Evolutionary conservation across 108 stramenopile genomes (phyloP), one percentile per base, ranked within the genome.

Genomic region (Nannochloropsis salina): DNA sequence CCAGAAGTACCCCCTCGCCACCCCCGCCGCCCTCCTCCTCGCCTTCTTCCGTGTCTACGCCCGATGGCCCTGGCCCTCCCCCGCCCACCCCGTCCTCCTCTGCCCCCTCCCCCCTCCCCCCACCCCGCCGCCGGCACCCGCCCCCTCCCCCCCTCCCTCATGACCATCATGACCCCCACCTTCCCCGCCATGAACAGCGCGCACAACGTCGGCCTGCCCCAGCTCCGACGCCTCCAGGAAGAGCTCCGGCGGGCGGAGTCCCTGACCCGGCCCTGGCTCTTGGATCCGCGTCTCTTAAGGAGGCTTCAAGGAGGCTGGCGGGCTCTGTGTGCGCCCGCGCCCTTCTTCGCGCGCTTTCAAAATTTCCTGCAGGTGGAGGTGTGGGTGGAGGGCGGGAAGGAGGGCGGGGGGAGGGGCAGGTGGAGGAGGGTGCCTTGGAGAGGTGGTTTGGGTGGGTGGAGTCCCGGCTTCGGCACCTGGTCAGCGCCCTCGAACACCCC

Each of bases 101-200:
- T 41, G 40, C 81, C 21, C 41, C 41, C 18, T 81, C 81, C 22
- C 8, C 3, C 3, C 21, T 31, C 21, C 40, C 11, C 81, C 81
- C 40, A 81, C 8, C 81, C 41, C 40, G 40, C 40, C 40, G 18
- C 1, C 31, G 81, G 2, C 1, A 4, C n/a, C 81, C 81, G 10
- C 8, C 31, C 21, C 40, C 22, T 41, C 81, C 81, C 40, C 41
- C 40, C 81, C 18, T 94, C 15, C 80, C 31, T 81, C 21, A 81
- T 81, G 81, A 96, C 97, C 10, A 96, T 98, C 85, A 93, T 98
- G 84, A 98, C 97, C 2, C 97, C 97, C 0, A 94, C 93, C 21
- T 96, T 94, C 87, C 97, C 97, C 11, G 88, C 92, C 43, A 96
- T 96, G 95, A 96, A 96, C 86, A 95, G 95, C 40, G 81, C 81